Evolutionary conservation across 805 yeast genomes (phyloP).

Genomic region (Starmerella sp.): DNA sequence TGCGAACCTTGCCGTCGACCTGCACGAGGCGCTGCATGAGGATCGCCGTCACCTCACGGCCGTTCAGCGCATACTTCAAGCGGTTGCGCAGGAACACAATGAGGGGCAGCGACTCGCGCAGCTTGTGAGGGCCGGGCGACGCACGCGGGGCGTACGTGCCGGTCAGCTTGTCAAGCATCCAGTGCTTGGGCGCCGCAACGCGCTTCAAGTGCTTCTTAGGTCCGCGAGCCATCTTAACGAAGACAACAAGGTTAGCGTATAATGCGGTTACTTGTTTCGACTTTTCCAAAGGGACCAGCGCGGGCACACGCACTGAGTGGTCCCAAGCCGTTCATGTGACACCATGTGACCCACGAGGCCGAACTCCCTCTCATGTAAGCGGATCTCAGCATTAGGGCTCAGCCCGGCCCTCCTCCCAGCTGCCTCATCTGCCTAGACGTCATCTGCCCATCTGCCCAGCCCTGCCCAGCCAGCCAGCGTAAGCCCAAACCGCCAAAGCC

Average conservation of each 20-base stretch:
- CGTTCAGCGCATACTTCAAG: slow-evolving; percentile 96
- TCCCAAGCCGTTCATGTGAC: slow-evolving; percentile 17
- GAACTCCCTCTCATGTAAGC: neutral
- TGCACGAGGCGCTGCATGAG: slow-evolving; percentile 96
- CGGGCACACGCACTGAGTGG: slow-evolving; percentile 15
- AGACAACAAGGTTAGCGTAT: slow-evolving; percentile 10
- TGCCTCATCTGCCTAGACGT: no score
- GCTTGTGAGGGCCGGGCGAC: slow-evolving; percentile 98
- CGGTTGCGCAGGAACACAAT: slow-evolving; percentile 96
- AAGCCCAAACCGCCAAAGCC: no score
- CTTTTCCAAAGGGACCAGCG: slow-evolving; percentile 11
- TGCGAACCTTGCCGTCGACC: slow-evolving; percentile 99
- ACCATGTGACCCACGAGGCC: neutral
- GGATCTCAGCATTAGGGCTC: slow-evolving; percentile 2
- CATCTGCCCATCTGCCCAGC: no score
- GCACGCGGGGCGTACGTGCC: slow-evolving; percentile 99
- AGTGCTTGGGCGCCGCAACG: slow-evolving; percentile 99
- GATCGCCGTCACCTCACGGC: slow-evolving; percentile 97
- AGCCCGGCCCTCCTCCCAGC: neutral
- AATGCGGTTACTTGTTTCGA: slow-evolving; percentile 8
- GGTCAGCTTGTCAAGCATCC: slow-evolving; percentile 99
- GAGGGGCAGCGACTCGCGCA: slow-evolving; percentile 95
- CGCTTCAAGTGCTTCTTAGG: slow-evolving; percentile 94
- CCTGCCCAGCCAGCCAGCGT: no score
- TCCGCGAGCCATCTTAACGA: slow-evolving; percentile 38